These are phyloP conservation scores for Botrytis medusae DNA, from an alignment of 2,329 filamentous ascomycete species.

Conservation along the genomic window DNA sequence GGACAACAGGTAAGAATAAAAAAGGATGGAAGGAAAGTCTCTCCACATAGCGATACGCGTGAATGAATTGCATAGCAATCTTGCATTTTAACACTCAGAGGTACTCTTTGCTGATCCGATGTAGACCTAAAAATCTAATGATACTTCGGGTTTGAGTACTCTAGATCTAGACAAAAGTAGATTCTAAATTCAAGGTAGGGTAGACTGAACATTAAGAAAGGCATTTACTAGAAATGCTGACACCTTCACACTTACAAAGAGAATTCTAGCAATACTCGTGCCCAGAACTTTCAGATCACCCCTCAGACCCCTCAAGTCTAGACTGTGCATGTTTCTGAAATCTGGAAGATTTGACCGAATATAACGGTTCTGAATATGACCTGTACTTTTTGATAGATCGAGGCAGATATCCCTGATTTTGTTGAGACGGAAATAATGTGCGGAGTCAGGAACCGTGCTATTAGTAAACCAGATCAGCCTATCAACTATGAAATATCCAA, in stretches of 20 bases:
- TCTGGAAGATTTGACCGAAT: background rate
- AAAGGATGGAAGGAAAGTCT: background rate
- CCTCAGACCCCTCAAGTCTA: background rate
- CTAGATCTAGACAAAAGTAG: background rate
- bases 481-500: background rate
- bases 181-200: background rate
- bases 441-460: background rate
- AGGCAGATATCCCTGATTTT: constrained; percentile 1
- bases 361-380: background rate
- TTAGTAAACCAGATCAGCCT: background rate
- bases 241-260: constrained; percentile 1
- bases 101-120: background rate
- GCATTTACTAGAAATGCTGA: background rate
- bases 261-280: background rate
- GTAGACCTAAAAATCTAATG: background rate
- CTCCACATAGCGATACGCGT: background rate
- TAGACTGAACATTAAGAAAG: background rate
- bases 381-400: accelerated
- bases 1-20: background rate
- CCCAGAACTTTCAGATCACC: background rate
- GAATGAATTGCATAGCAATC: background rate
- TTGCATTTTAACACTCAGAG: background rate
- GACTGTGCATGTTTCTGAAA: constrained; percentile 9
- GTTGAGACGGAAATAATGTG: background rate
- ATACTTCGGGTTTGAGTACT: background rate